Evolutionary conservation across 768 basidiomycete species (phyloP).

Genomic region (Termitomyces sp.): DNA sequence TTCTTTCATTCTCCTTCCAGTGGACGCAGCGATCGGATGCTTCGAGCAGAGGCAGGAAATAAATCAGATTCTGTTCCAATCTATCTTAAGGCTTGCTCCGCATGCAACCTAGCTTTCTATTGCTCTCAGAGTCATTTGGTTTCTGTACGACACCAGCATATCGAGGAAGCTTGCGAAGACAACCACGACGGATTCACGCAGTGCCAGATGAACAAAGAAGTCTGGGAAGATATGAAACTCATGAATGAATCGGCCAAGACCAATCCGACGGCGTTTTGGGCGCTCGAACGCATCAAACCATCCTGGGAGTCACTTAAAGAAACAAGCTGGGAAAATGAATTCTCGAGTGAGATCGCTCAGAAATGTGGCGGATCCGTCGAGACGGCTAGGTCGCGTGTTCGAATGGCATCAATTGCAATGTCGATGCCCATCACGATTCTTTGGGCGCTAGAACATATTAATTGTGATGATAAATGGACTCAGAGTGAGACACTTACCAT

Average conservation of each 20-base stretch:
- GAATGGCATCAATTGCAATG: conserved; percentile 19
- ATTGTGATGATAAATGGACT: conserved; percentile 14
- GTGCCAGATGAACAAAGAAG: conserved; percentile 22
- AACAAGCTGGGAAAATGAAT: conserved; percentile 24
- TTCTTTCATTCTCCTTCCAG: no score
- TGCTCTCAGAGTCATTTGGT: conserved; percentile 22
- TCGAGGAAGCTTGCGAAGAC: conserved; percentile 16
- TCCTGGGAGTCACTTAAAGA: conserved; percentile 23
- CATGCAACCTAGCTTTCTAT: conserved; percentile 22
- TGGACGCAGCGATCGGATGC: conserved; percentile 19
- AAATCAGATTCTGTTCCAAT: neutral
- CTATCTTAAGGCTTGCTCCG: conserved; percentile 16
- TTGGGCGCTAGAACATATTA: conserved; percentile 18
- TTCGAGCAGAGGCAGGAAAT: no score
- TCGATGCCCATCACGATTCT: conserved; percentile 24
- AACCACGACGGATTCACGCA: conserved; percentile 18
- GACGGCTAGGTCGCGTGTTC: conserved; percentile 15
- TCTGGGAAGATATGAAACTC: no score
- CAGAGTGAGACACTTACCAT: conserved; percentile 14
- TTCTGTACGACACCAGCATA: conserved; percentile 13
- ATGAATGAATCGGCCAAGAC: no score
- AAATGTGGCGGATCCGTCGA: neutral
- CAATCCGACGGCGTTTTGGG: no score
- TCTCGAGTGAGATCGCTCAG: conserved; percentile 12
- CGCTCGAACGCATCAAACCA: conserved; percentile 28